phyloP scores from a whole-genome alignment of 306 rosid genomes.

The Cicer judaicum region DNA sequence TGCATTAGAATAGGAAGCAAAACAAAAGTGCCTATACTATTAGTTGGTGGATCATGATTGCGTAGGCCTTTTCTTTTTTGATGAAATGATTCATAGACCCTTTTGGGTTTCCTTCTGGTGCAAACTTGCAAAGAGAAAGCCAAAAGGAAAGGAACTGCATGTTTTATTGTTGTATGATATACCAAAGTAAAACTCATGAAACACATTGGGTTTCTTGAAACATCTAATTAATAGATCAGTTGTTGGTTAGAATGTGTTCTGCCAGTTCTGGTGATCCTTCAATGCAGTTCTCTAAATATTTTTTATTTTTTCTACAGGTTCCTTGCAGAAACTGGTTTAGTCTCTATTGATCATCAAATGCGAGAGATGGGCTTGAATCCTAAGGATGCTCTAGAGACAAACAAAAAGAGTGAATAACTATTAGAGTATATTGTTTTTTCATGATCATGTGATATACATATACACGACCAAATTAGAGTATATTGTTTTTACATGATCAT shows the following conservation, averaged over 20 bases:
- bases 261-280: slow-evolving; percentile 1
- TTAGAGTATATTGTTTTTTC: slow-evolving; percentile 6
- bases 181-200: slow-evolving; percentile 8
- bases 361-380: slow-evolving; percentile 70
- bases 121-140: neutral
- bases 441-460: neutral
- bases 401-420: slow-evolving; percentile 49
- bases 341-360: slow-evolving; percentile 81
- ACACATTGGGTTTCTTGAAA: slow-evolving; percentile 21
- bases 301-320: slow-evolving; percentile 65
- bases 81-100: slow-evolving; percentile 3
- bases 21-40: neutral
- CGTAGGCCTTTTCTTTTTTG: neutral
- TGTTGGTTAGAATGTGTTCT: slow-evolving; percentile 16
- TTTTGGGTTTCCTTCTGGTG: neutral
- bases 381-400: slow-evolving; percentile 48
- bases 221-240: neutral
- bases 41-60: neutral
- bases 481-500: neutral
- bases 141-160: neutral
- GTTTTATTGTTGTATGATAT: neutral
- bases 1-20: neutral
- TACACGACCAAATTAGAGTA: neutral
- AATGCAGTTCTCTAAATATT: slow-evolving; percentile 14
- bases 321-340: slow-evolving; percentile 85